phyloP scores from a whole-genome alignment of 192 early-diverging fungal genomes.

The Coemansia sp. region DNA sequence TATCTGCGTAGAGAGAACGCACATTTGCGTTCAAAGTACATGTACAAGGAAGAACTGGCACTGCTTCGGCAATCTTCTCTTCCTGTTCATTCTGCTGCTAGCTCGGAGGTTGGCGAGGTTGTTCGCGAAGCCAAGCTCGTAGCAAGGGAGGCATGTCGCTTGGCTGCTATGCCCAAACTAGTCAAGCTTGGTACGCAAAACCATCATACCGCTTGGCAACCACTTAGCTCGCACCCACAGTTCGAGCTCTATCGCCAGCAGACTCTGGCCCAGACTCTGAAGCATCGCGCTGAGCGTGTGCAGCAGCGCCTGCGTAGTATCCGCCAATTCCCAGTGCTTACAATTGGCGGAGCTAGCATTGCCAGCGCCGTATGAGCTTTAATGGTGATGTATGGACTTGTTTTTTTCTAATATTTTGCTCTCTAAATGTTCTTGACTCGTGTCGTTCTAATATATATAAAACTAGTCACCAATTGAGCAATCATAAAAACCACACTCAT shows the following conservation, averaged over 20 bases:
- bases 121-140: constrained; percentile 27
- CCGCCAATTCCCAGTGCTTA: constrained; percentile 7
- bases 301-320: constrained; percentile 34
- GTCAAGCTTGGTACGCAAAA: constrained; percentile 16
- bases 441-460: too few relatives aligned
- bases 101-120: constrained; percentile 10
- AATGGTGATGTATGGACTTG: neutral
- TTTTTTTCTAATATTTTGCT: too few relatives aligned
- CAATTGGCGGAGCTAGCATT: neutral
- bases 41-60: constrained; percentile 14
- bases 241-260: constrained; percentile 51
- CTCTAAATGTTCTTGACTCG: too few relatives aligned
- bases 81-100: neutral
- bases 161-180: constrained; percentile 42
- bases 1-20: constrained; percentile 82
- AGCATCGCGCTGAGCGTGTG: constrained; percentile 37
- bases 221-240: constrained; percentile 34
- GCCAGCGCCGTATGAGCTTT: constrained; percentile 1
- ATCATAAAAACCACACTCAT: too few relatives aligned
- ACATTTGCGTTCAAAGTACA: constrained; percentile 64
- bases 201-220: constrained; percentile 26
- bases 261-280: constrained; percentile 43
- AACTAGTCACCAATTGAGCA: too few relatives aligned
- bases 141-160: constrained; percentile 32
- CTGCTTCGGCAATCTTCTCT: constrained; percentile 12